Percentiles rank a stretch among this genome's conserved stretches.
These are phyloP conservation scores for Eutrema heterophyllum DNA, from an alignment of 345 rosid species.

Conservation along the genomic window DNA sequence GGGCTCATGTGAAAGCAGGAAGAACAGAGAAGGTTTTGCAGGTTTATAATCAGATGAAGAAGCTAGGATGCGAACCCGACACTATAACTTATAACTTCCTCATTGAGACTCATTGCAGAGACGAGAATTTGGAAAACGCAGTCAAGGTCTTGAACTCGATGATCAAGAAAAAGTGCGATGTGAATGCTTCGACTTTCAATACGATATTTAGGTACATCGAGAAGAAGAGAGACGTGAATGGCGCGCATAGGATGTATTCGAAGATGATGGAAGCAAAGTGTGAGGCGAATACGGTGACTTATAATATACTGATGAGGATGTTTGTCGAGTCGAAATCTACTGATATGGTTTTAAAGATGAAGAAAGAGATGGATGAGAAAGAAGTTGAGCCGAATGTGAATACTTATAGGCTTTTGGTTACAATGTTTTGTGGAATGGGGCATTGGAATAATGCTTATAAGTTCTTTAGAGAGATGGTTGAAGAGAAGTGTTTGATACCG, in stretches of 20 bases:
- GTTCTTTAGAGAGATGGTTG: conserved; percentile 76
- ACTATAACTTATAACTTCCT: conserved; percentile 69
- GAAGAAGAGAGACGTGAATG: conserved; percentile 74
- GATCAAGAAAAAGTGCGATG: conserved; percentile 56
- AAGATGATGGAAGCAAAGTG: conserved; percentile 74
- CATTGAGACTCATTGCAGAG: conserved; percentile 70
- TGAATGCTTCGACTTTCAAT: conserved; percentile 73
- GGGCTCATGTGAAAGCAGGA: conserved; percentile 83
- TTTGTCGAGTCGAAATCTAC: conserved; percentile 61
- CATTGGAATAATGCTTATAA: conserved; percentile 96
- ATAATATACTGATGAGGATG: conserved; percentile 76
- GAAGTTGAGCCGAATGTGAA: conserved; percentile 83
- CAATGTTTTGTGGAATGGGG: conserved; percentile 89
- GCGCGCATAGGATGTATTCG: conserved; percentile 63
- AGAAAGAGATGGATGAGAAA: conserved; percentile 87
- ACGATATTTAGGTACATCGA: conserved; percentile 64
- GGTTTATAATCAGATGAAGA: conserved; percentile 92
- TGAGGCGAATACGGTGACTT: conserved; percentile 60
- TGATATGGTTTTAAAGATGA: conserved; percentile 90
- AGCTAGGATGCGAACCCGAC: conserved; percentile 58
- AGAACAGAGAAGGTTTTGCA: conserved; percentile 88
- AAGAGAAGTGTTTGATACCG: conserved; percentile 74
- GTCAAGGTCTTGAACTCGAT: conserved; percentile 60
- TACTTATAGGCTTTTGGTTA: conserved; percentile 69
- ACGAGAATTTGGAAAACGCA: conserved; percentile 58